Percentiles rank a stretch among this genome's conserved stretches.
Conservation (phyloP, 345 rosid species). For the Streptanthus diversifolius region DNA sequence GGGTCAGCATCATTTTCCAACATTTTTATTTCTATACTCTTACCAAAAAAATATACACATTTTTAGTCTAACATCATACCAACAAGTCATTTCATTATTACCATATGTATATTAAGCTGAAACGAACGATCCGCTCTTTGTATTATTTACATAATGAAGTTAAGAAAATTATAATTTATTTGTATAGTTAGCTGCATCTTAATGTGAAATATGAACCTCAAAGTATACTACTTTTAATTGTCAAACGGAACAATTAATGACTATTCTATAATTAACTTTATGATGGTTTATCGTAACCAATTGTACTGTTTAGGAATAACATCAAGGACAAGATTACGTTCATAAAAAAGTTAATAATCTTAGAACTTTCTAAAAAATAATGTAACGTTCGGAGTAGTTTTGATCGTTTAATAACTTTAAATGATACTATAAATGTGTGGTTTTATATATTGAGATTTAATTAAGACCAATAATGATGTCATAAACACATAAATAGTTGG, state of each 20-base stretch:
- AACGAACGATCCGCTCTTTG: neutral
- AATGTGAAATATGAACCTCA: neutral
- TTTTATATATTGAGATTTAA: neutral
- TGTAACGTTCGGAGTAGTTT: neutral
- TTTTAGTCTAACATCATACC: constrained; percentile 4
- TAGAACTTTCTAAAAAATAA: neutral
- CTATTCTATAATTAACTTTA: no score
- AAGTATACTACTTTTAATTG: neutral
- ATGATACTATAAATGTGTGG: neutral
- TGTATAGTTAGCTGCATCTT: constrained; percentile 7
- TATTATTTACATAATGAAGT: neutral
- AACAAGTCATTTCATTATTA: neutral
- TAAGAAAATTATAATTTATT: neutral
- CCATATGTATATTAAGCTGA: neutral
- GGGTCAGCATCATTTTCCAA: constrained; percentile 37
- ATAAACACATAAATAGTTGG: constrained; percentile 1
- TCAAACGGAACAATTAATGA: neutral
- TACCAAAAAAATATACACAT: neutral
- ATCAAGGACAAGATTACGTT: neutral
- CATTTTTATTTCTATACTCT: constrained; percentile 27
- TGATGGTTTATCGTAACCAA: neutral
- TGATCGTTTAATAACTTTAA: neutral
- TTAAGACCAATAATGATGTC: neutral
- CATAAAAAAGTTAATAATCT: neutral
- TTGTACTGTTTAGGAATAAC: neutral